Base-by-base conservation (phyloP, 2,329 filamentous ascomycete genomes). In the Corynespora cassiicola region DNA sequence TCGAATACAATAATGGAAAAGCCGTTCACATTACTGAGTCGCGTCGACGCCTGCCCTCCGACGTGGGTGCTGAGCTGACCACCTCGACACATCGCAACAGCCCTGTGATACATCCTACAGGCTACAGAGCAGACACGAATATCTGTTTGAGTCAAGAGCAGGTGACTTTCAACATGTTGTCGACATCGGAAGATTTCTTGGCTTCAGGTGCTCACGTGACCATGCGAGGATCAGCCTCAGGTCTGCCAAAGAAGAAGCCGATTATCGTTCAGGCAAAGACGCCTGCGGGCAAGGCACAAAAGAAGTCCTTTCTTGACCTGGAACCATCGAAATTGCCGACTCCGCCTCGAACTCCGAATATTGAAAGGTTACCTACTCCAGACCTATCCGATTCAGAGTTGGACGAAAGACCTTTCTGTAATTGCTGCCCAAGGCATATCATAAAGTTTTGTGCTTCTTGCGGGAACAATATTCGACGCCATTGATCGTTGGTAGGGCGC, bases 331-430 rank as follows among this genome's bases (percentile, higher is more conserved):
- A 23, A 7, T 18, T 46, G 2, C 31, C 38, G 3, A 55, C 41
- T n/a, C 54, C 60, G 21, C 67, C 67, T 6, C 49, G 54, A 10
- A 63, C 63, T n/a, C 65, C 67, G 16, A 57, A 50, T 25, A 35
- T 60, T 19, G 35, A 30, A 12, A 52, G 65, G n/a, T 39, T 69
- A 23, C 31, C 58, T 14, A 63, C 66, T 15, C 67, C 66, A 31
- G 66, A 69, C 4, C 32, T 70, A 8, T 39, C 52, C 3, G 54
- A 60, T 6, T n/a, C n/a, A n/a, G n/a, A n/a, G n/a, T 16, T 66
- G 8, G 56, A 56, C 2, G 56, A 54, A 12, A 31, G 34, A 4
- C 40, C 47, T 3, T 70, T 70, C 28, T 70, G 67, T 36, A 40
- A 56, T 32, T 70, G 67, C 31, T 62, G 57, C 2, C 39, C 37